A percentile compares a stretch with the other conserved stretches of the same genome.
phyloP scores from a whole-genome alignment of 2,329 filamentous ascomycete genomes.

The Monosporascus sp. region DNA sequence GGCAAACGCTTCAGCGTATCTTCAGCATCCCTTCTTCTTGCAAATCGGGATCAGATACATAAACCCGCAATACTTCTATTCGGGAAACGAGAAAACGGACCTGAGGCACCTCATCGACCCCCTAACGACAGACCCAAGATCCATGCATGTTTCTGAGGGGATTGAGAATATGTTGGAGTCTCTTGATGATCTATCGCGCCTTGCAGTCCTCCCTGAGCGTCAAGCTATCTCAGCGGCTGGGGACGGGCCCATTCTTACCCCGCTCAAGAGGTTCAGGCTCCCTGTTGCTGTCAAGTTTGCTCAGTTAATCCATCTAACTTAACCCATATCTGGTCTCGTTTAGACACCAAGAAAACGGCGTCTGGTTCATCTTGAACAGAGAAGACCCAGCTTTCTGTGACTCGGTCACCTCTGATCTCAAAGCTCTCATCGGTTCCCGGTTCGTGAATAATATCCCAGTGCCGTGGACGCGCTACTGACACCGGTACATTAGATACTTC shows the following conservation, averaged over 20 bases:
- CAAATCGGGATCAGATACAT: slow-evolving; percentile 1
- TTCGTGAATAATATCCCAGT: no score
- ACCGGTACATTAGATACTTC: no score
- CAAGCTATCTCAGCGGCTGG: not conserved
- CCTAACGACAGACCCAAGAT: not conserved
- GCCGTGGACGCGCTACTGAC: no score
- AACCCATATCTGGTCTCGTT: not conserved
- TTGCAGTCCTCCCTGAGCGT: not conserved
- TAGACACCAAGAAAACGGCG: slow-evolving; percentile 2
- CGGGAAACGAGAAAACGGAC: slow-evolving; percentile 1
- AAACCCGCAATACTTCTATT: slow-evolving; percentile 9
- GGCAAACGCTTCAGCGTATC: not conserved
- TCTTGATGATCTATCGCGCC: not conserved
- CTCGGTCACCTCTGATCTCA: not conserved
- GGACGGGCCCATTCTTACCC: not conserved
- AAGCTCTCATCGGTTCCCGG: not conserved
- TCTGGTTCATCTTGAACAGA: slow-evolving; percentile 1
- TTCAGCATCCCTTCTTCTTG: slow-evolving; percentile 8
- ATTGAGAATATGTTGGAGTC: not conserved
- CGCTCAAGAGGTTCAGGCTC: not conserved
- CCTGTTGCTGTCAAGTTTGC: not conserved
- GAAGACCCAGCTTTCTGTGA: not conserved
- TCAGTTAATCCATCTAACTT: not conserved
- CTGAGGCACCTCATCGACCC: slow-evolving; percentile 8
- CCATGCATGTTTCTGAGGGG: not conserved